phyloP scores from a whole-genome alignment of 371 early-diverging fungal genomes.

The Chytridium lagenaria region DNA sequence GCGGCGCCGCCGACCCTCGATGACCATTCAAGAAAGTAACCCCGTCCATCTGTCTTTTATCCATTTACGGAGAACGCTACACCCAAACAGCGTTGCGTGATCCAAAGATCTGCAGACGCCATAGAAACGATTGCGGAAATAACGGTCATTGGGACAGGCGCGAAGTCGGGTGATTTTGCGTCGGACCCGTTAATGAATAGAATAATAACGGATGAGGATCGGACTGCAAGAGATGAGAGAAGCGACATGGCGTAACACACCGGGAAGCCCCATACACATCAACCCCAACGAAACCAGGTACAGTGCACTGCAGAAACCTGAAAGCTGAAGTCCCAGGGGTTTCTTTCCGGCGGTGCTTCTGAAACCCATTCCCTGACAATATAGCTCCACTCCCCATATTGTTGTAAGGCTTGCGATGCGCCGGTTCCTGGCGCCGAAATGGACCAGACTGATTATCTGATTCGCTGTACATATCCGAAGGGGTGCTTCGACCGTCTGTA shows the following conservation, averaged over 20 bases:
- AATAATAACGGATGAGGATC: background rate
- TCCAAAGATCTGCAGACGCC: background rate
- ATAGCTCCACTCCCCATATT: slow-evolving; percentile 10
- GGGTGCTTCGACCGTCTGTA: slow-evolving; percentile 7
- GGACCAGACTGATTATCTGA: slow-evolving; percentile 5
- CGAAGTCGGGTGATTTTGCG: background rate
- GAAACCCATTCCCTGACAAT: background rate
- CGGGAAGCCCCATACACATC: slow-evolving; percentile 7
- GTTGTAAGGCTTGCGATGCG: background rate
- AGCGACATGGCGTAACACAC: slow-evolving; percentile 3
- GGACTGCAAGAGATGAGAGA: background rate
- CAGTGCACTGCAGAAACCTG: slow-evolving; percentile 2
- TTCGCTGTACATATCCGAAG: background rate
- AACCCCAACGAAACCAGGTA: background rate
- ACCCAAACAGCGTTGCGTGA: background rate
- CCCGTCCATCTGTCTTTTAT: background rate
- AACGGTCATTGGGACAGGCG: background rate
- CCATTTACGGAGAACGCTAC: slow-evolving; percentile 1
- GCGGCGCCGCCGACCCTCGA: too few relatives aligned
- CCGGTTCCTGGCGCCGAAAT: background rate
- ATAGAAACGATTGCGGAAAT: background rate
- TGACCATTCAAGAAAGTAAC: too few relatives aligned
- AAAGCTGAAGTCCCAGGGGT: background rate
- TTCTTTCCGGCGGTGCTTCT: background rate
- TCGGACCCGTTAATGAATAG: background rate